These are phyloP conservation scores for Coniferiporia weirii DNA, from an alignment of 1,284 basidiomycete species.

Conservation along the genomic window DNA sequence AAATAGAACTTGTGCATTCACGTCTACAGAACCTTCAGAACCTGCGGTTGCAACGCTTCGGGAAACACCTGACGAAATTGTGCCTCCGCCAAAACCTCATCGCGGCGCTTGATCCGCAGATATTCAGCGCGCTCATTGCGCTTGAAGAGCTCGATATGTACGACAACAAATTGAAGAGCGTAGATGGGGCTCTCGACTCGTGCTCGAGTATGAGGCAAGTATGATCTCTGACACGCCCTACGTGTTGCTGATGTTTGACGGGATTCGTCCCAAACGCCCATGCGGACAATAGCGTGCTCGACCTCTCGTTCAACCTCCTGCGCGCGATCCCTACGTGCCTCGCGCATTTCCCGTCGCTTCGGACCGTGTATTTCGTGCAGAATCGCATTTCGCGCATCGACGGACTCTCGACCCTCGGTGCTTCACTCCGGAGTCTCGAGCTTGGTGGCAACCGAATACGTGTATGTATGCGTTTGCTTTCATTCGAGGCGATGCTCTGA, in stretches of 20 bases:
- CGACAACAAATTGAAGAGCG: slow-evolving; percentile 83
- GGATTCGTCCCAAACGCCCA: neutral
- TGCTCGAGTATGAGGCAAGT: slow-evolving; percentile 67
- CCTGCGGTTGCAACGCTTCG: slow-evolving; percentile 70
- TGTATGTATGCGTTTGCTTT: slow-evolving; percentile 38
- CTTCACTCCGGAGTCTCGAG: slow-evolving; percentile 78
- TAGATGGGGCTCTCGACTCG: slow-evolving; percentile 63
- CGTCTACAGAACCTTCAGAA: slow-evolving; percentile 63
- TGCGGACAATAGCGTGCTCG: slow-evolving; percentile 57
- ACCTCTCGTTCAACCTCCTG: slow-evolving; percentile 94
- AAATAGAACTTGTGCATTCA: slow-evolving; percentile 86
- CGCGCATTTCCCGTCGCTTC: slow-evolving; percentile 53
- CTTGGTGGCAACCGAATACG: slow-evolving; percentile 90
- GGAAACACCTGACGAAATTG: slow-evolving; percentile 62
- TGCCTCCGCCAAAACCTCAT: slow-evolving; percentile 91
- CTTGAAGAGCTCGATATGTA: slow-evolving; percentile 93
- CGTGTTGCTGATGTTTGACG: neutral
- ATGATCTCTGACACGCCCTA: neutral
- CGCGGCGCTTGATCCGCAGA: slow-evolving; percentile 61
- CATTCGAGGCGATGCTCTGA: neutral
- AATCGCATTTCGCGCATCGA: slow-evolving; percentile 87
- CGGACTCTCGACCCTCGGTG: slow-evolving; percentile 54
- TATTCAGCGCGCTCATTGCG: slow-evolving; percentile 58
- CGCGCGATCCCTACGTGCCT: slow-evolving; percentile 63
- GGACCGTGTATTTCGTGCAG: slow-evolving; percentile 91